Evolutionary conservation across 352 stramenopile genomes (phyloP).

Genomic region (Phytophthora pseudosyringae): DNA sequence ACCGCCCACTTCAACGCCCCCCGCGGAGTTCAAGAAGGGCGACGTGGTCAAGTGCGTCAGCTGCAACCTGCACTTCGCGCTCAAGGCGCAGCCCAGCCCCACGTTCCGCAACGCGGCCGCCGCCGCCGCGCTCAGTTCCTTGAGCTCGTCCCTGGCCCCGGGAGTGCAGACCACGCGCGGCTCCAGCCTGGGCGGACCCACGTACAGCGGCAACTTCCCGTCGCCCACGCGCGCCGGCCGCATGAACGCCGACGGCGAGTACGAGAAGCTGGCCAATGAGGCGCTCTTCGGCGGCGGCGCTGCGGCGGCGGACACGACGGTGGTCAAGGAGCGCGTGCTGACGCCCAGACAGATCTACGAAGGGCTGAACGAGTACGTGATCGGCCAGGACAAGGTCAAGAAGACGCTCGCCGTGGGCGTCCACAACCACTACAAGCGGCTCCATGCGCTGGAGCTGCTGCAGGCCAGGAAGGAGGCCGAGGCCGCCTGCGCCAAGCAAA

Average conservation of each 20-base stretch:
- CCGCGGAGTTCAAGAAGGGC: slow-evolving; percentile 67
- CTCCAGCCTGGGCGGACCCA: slow-evolving; percentile 39
- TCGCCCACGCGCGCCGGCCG: slow-evolving; percentile 31
- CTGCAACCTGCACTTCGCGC: slow-evolving; percentile 77
- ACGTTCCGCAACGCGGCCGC: slow-evolving; percentile 71
- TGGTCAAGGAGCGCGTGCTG: slow-evolving; percentile 55
- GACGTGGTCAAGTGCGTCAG: slow-evolving; percentile 79
- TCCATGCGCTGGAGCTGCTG: slow-evolving; percentile 76
- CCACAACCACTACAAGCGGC: slow-evolving; percentile 99
- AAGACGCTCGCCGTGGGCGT: slow-evolving; percentile 96
- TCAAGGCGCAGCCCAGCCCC: slow-evolving; percentile 56
- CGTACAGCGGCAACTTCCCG: slow-evolving; percentile 32
- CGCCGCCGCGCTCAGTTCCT: slow-evolving; percentile 67
- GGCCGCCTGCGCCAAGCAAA: slow-evolving; percentile 27
- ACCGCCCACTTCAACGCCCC: slow-evolving; percentile 17
- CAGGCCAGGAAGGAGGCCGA: slow-evolving; percentile 53
- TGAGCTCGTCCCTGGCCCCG: slow-evolving; percentile 63
- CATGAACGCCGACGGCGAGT: slow-evolving; percentile 78
- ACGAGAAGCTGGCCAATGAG: slow-evolving; percentile 77
- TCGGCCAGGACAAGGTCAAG: slow-evolving; percentile 97
- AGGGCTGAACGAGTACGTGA: slow-evolving; percentile 97
- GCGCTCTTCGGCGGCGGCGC: slow-evolving; percentile 37
- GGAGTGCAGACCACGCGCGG: slow-evolving; percentile 54
- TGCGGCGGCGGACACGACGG: slow-evolving; percentile 16
- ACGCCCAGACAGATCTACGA: slow-evolving; percentile 95